Evolutionary conservation across 768 basidiomycete genomes (phyloP).

Genomic region (Suillus cothurnatus): DNA sequence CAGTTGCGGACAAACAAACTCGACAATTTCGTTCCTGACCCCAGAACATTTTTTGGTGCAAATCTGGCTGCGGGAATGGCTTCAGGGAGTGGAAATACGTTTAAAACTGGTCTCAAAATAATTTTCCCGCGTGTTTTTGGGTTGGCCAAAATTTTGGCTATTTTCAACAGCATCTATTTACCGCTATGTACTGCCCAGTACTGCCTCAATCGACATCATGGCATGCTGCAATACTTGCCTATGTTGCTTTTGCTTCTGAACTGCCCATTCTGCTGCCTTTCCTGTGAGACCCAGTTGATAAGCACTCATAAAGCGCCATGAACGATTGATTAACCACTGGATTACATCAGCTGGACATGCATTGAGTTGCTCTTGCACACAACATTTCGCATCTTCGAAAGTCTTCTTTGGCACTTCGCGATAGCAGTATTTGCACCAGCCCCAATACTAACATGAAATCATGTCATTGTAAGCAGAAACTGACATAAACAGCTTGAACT

Average conservation of each 20-base stretch:
- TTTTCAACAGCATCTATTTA: not conserved
- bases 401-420: constrained; percentile 31
- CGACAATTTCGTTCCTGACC: too few relatives aligned
- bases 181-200: not conserved
- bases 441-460: not conserved
- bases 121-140: not conserved
- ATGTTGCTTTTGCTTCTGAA: constrained; percentile 38
- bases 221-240: constrained; percentile 23
- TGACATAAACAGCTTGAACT: too few relatives aligned
- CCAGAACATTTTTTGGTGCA: not conserved
- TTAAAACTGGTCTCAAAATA: not conserved
- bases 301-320: constrained; percentile 39
- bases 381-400: constrained; percentile 36
- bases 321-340: constrained; percentile 36
- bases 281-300: constrained; percentile 39
- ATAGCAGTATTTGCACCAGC: constrained; percentile 36
- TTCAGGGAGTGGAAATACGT: not conserved
- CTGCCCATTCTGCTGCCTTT: constrained; percentile 41
- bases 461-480: not conserved
- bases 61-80: not conserved
- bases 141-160: not conserved
- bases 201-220: not conserved
- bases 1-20: too few relatives aligned
- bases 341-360: constrained; percentile 40
- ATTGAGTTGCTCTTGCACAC: constrained; percentile 29